Base-by-base conservation (phyloP, 2,329 filamentous ascomycete species). In the Ilyonectria mors-panacis region DNA sequence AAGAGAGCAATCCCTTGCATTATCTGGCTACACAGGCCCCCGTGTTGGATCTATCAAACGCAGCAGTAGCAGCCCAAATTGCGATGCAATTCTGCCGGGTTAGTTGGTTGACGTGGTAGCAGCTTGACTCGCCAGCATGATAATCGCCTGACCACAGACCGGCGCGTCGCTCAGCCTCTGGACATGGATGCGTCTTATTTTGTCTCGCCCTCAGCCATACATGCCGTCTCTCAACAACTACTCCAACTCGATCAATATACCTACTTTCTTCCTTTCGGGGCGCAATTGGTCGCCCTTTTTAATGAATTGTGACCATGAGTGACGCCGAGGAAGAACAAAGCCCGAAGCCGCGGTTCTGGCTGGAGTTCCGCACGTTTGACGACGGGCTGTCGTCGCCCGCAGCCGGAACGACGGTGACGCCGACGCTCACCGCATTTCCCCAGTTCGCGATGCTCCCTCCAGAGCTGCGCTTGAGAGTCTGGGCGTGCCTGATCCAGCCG, bases 381-480 rank as follows among this genome's bases (percentile, higher is more conserved):
- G 83, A 85, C 75, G 83, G 82, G 28, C 74, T 81, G 28, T 76
- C 68, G 21, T 62, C 63, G 21, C 50, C 65, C 28, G 55, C 21
- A 15, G n/a, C 56, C 53, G 23, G 10, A 39, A 45, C 47, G 39
- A 59, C 26, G 48, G 39, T 35, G 35, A 35, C 33, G 23, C 47
- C 47, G 21, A 37, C 57, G 35, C 58, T 75, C 70, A 70, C 73
- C 60, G 61, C 75, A 48, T 83, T 81, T 71, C 75, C 75, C 15
- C 78, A 69, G 47, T 87, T 87, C 73, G 65, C 72, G 19, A 74
- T 64, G 51, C 79, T 86, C 8, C 85, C 85, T 2, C 61, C 81
- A 28, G 85, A 87, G 75, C 80, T 87, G 59, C 84, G 85, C 54
- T 77, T 86, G 60, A 81, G 81, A 74, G 79, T 87, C 68, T 87